These are phyloP conservation scores for Choiromyces venosus DNA, from an alignment of 495 filamentous ascomycete species.

Conservation along the genomic window DNA sequence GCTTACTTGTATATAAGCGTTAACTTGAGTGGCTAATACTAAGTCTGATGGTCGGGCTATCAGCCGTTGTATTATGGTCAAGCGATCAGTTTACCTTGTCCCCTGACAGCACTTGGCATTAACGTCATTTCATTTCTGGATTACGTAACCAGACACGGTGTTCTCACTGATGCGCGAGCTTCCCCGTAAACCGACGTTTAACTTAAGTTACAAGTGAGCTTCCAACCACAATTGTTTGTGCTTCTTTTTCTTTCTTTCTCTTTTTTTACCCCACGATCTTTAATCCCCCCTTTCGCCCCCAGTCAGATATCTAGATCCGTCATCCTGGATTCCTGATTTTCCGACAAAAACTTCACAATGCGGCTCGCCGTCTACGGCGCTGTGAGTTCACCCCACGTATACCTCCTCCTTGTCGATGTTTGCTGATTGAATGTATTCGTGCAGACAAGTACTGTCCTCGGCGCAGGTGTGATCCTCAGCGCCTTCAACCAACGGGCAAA, in stretches of 20 bases:
- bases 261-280: constrained; percentile 3
- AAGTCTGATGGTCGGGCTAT: too few species aligned
- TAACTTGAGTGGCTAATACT: too few species aligned
- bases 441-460: constrained; percentile 70
- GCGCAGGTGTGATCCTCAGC: constrained; percentile 73
- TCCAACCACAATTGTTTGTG: constrained; percentile 9
- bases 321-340: background rate
- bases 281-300: constrained; percentile 13
- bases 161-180: background rate
- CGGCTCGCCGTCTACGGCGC: constrained; percentile 47
- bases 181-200: background rate
- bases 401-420: constrained; percentile 11
- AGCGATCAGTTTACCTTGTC: too few species aligned
- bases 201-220: constrained; percentile 5
- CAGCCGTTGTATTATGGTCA: too few species aligned
- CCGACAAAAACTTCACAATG: constrained; percentile 45
- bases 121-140: background rate
- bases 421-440: constrained; percentile 12
- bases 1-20: too few species aligned
- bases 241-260: background rate
- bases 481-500: constrained; percentile 92
- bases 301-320: background rate
- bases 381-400: constrained; percentile 29
- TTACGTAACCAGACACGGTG: background rate
- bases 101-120: background rate